Evolutionary conservation across 2,329 filamentous ascomycete species (phyloP).

Genomic region (Colletotrichum sp.): DNA sequence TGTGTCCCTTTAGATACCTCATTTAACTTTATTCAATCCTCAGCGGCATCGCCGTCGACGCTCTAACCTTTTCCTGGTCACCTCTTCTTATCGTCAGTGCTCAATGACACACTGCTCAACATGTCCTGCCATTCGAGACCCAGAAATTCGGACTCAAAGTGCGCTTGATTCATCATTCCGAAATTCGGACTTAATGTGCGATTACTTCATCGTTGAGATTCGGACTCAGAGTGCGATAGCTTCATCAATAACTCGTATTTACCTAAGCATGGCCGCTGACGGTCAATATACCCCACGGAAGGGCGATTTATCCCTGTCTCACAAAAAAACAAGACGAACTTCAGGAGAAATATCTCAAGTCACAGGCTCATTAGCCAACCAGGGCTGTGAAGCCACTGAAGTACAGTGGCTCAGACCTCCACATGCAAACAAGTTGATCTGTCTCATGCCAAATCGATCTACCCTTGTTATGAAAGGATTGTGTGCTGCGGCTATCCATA

Average conservation of each 20-base stretch:
- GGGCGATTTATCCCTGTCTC: too few relatives aligned
- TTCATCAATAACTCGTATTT: neutral
- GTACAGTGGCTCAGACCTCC: too few relatives aligned
- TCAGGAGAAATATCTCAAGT: neutral
- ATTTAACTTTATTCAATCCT: neutral
- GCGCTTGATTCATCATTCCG: neutral
- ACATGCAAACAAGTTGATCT: neutral
- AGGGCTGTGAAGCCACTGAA: too few relatives aligned
- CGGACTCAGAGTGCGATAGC: neutral
- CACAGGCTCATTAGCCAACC: neutral
- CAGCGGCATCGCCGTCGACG: neutral
- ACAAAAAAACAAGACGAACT: too few relatives aligned
- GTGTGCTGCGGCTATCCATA: neutral
- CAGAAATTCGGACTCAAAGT: neutral
- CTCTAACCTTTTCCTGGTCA: neutral
- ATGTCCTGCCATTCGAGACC: neutral
- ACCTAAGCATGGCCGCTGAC: neutral
- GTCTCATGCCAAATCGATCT: too few relatives aligned
- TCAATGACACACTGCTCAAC: neutral
- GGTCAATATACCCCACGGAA: too few relatives aligned
- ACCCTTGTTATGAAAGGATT: too few relatives aligned
- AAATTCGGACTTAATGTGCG: neutral
- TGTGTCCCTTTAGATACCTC: neutral
- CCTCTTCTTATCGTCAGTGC: neutral
- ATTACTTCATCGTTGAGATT: neutral